Conservation (phyloP, 352 stramenopile species). For the Pseudoperonospora humuli region DNA sequence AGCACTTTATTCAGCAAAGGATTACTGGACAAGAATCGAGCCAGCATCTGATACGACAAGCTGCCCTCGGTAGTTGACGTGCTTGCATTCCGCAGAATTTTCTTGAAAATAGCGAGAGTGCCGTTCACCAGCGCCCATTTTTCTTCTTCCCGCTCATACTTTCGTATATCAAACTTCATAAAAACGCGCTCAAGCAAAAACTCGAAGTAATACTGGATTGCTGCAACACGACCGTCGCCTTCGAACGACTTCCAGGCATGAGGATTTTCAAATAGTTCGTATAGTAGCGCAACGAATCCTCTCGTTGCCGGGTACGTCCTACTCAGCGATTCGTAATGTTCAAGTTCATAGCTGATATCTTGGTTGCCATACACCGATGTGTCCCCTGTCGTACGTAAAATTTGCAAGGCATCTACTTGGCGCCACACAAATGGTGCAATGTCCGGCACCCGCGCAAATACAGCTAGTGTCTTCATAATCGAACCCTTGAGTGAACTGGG, state of each 20-base stretch:
- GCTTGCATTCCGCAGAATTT: slow-evolving; percentile 51
- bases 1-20: slow-evolving; percentile 62
- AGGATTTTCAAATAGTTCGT: slow-evolving; percentile 71
- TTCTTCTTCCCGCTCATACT: slow-evolving; percentile 77
- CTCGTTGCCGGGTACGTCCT: slow-evolving; percentile 71
- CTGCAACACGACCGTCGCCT: slow-evolving; percentile 60
- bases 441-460: slow-evolving; percentile 67
- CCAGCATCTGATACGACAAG: slow-evolving; percentile 60
- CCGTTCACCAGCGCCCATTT: slow-evolving; percentile 76
- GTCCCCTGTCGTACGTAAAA: slow-evolving; percentile 66
- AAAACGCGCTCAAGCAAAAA: slow-evolving; percentile 79
- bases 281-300: slow-evolving; percentile 65
- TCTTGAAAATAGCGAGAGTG: slow-evolving; percentile 67
- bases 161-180: slow-evolving; percentile 76
- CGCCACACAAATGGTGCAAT: slow-evolving; percentile 81
- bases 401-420: slow-evolving; percentile 76
- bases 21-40: slow-evolving; percentile 58
- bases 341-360: slow-evolving; percentile 79
- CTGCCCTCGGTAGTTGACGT: slow-evolving; percentile 40
- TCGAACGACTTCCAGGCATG: slow-evolving; percentile 70
- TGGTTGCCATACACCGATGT: slow-evolving; percentile 54
- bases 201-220: slow-evolving; percentile 81
- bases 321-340: slow-evolving; percentile 77
- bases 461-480: slow-evolving; percentile 78
- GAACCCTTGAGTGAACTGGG: slow-evolving; percentile 77